Base-by-base conservation (phyloP, 257 asterid species). In the Verbena officinalis region DNA sequence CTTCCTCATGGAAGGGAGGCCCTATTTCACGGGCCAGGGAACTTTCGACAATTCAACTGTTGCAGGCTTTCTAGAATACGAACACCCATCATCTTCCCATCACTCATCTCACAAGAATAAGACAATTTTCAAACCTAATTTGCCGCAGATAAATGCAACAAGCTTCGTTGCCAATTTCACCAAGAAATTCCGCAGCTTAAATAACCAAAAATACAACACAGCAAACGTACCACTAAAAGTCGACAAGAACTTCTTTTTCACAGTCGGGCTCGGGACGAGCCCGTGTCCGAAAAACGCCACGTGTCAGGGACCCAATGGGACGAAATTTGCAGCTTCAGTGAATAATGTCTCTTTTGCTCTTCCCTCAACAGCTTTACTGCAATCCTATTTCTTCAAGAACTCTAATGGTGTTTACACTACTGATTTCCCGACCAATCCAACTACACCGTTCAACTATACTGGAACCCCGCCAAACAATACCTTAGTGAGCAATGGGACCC, bases 401-500 rank as follows among this genome's bases (percentile, higher is more conserved):
- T 73, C 75, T 3, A 63, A 68, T 8, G 90, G 88, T 0, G 64
- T 87, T 12, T 87, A 73, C 43, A 77, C 82, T 23, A 62, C 90
- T 6, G 84, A 87, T 72, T 87, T 84, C 62, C 95, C 95, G 0
- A 24, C 61, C 52, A 74, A 67, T 23, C 92, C 92, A 23, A 53
- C 38, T 1, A 61, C 64, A 36, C 82, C 81, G 1, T 87, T 82
- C 72, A 87, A 87, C 69, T 87, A 80, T 59, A 87, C 95, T 0
- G 92, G 95, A 34, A 75, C 81, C 20, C 80, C 86, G 11, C 90
- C 95, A 0, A 84, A 87, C 70, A 87, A 80, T 72, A 84, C 92
- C 0, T 0, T 46, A 0, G 90, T 84, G 45, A 76, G 78, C 63
- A 82, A 77, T 17, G 84, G 69, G 48, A 84, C 92, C 23, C 82